Conservation (phyloP, 805 yeast genomes). For the Lipomyces yamadae region DNA sequence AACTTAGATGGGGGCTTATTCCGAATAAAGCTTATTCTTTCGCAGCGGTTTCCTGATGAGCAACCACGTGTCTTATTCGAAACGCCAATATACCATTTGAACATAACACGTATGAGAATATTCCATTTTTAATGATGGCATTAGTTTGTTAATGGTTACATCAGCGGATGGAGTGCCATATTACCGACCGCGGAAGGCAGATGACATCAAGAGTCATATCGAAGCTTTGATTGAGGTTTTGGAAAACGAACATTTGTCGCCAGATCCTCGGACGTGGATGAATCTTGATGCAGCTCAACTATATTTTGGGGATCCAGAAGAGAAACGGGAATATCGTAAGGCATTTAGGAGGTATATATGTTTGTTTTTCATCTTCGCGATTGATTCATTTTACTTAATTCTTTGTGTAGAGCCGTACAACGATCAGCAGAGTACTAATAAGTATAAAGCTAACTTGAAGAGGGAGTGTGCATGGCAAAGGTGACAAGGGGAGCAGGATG, state of each 20-base stretch:
- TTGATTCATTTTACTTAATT: not conserved
- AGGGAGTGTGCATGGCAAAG: too few species aligned
- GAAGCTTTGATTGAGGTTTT: slow-evolving; percentile 17
- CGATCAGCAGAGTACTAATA: slow-evolving; percentile 23
- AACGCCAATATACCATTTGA: slow-evolving; percentile 27
- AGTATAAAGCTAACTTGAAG: too few species aligned
- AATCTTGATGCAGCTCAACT: slow-evolving; percentile 23
- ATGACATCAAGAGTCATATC: slow-evolving; percentile 20
- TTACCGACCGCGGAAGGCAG: slow-evolving; percentile 16
- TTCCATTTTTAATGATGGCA: not conserved
- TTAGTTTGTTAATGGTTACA: not conserved
- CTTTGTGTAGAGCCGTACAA: slow-evolving; percentile 9
- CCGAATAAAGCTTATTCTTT: slow-evolving; percentile 13
- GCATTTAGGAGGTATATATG: slow-evolving; percentile 13
- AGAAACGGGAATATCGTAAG: slow-evolving; percentile 17
- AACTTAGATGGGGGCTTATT: slow-evolving; percentile 26
- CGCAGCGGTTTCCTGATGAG: slow-evolving; percentile 22
- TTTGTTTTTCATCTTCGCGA: not conserved
- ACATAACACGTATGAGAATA: slow-evolving; percentile 20
- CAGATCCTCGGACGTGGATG: slow-evolving; percentile 33
- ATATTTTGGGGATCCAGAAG: slow-evolving; percentile 19
- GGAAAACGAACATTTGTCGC: slow-evolving; percentile 19
- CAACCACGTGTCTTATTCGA: slow-evolving; percentile 26
- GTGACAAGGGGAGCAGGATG: too few species aligned
- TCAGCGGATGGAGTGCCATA: slow-evolving; percentile 26